phyloP scores from a whole-genome alignment of 345 rosid genomes.

The Moricandia arvensis region DNA sequence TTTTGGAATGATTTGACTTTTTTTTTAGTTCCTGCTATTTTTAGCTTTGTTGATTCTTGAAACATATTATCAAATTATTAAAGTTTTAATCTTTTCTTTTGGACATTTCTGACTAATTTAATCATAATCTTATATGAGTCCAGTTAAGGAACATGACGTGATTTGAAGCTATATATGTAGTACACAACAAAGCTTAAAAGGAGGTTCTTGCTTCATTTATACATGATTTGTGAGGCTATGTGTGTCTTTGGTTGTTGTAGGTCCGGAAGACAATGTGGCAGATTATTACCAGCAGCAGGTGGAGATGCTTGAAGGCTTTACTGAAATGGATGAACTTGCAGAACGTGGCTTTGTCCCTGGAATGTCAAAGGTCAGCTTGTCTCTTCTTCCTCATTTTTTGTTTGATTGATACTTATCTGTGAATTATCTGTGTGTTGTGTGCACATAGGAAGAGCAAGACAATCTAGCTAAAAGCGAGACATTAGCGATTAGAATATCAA shows the following conservation, averaged over 20 bases:
- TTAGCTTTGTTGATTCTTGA: background rate
- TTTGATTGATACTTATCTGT: background rate
- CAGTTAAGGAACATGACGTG: background rate
- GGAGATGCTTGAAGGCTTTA: conserved; percentile 94
- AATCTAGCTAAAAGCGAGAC: conserved; percentile 85
- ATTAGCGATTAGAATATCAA: conserved; percentile 86
- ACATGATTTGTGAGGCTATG: background rate
- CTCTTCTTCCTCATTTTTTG: background rate
- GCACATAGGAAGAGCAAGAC: conserved; percentile 79
- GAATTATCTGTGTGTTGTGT: background rate
- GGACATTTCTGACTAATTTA: background rate
- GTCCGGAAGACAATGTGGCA: conserved; percentile 87
- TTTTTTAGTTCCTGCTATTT: background rate
- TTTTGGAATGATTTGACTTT: background rate
- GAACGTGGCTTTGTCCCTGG: conserved; percentile 91
- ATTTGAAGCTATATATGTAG: background rate
- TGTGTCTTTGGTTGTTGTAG: conserved; percentile 43
- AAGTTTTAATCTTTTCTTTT: background rate
- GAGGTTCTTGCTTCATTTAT: background rate
- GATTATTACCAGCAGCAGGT: conserved; percentile 97
- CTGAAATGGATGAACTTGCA: conserved; percentile 91
- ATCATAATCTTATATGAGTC: background rate
- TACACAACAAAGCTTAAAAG: background rate
- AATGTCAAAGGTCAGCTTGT: conserved; percentile 68
- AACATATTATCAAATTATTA: background rate